Evolutionary conservation across 257 asterid genomes (phyloP), one percentile per base, ranked within the genome.

Genomic region (Hygrophila difformis): DNA sequence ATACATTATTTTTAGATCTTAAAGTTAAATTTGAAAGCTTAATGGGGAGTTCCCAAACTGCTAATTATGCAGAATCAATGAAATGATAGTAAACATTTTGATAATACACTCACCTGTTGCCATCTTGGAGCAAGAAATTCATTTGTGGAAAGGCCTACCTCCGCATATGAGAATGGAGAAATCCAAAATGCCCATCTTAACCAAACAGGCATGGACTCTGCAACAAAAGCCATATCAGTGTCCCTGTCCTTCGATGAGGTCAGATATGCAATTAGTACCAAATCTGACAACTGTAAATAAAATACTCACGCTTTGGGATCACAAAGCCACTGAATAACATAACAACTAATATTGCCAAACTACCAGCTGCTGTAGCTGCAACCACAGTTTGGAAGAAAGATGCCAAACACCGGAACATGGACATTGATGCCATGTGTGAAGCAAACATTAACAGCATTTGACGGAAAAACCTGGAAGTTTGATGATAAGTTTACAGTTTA

Each of bases 121-220:
- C 94, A 75, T 41, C 89, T 44, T 47, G 81, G 79, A 31, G 94
- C 69, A 20, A 61, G 77, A 59, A 82, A 82, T 62, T 82, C 94
- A 57, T 78, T 82, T 6, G 69, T 39, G 15, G 85, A 55, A 59
- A 82, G 71, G 48, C 76, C 93, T 44, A 78, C 68, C 76, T 75
- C 82, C 37, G 88, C 93, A 51, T 82, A 82, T 13, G 93, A 65
- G 51, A 72, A 6, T 1, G 93, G 93, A 56, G 82, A 75, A 53
- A 73, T 40, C 93, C 93, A 82, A 62, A 75, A 75, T 33, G 65
- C 83, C 89, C 93, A 82, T 57, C 56, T 60, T 47, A 82, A 63
- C 93, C 83, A 82, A 58, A 8, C 50, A 20, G 89, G 93, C 81
- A 78, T 75, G 43, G 80, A 70, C 39, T 77, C 93, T 82, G 89